Conservation (phyloP, 2,329 filamentous ascomycete genomes). For the Iodosphaeria phyllophila region DNA sequence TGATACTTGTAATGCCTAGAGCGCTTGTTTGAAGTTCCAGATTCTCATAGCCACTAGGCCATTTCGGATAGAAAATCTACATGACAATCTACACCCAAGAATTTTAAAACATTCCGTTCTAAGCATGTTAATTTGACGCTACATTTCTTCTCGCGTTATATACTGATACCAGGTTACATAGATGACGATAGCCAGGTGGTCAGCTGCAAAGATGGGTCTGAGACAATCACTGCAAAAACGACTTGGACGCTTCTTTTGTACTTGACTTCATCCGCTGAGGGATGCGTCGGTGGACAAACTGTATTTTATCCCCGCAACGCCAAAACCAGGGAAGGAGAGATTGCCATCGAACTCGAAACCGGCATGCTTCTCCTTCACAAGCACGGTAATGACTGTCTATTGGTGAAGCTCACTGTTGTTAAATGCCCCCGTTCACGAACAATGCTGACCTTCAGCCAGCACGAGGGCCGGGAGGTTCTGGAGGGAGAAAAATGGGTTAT, state of each 20-base stretch:
- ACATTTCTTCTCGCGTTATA: no score
- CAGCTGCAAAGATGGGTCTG: slow-evolving; percentile 15
- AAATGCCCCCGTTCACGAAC: not conserved
- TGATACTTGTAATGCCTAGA: no score
- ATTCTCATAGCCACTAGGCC: no score
- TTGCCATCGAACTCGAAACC: slow-evolving; percentile 58
- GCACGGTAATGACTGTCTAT: slow-evolving; percentile 73
- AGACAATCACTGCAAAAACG: slow-evolving; percentile 39
- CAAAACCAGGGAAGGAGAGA: slow-evolving; percentile 37
- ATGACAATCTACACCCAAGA: no score
- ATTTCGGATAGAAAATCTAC: no score
- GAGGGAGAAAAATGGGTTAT: slow-evolving; percentile 84
- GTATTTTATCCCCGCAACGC: slow-evolving; percentile 69
- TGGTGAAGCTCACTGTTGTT: slow-evolving; percentile 24
- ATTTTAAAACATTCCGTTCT: no score
- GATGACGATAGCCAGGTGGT: slow-evolving; percentile 77
- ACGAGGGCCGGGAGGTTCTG: slow-evolving; percentile 66
- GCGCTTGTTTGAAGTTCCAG: no score
- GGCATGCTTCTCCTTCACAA: slow-evolving; percentile 76
- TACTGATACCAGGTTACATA: slow-evolving; percentile 3
- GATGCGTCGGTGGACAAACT: slow-evolving; percentile 72
- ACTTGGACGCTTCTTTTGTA: slow-evolving; percentile 89
- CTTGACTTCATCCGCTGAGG: slow-evolving; percentile 55
- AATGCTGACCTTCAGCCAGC: slow-evolving; percentile 24
- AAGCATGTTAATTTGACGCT: no score